Base-by-base conservation (phyloP, 257 asterid species). In the Eucommia ulmoides region DNA sequence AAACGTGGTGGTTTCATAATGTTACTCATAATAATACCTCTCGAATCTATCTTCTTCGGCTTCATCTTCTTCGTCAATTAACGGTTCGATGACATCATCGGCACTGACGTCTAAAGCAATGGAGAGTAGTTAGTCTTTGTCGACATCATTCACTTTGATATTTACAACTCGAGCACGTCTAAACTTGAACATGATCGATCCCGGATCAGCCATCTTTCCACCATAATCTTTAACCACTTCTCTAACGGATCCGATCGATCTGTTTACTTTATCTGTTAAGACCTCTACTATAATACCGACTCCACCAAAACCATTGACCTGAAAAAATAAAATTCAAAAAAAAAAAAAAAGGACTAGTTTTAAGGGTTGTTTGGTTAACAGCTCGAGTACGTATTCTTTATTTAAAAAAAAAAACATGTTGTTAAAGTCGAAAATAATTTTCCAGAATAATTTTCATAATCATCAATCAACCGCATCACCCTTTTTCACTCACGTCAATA, bases 231-330 rank as follows among this genome's bases (percentile, higher is more conserved):
- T 88, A 64, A 71, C 74, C 18, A 74, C 94, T 50, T 63, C 86
- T 58, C 97, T 78, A 67, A 84, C 71, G 47, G 60, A 70, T 17
- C 84, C 87, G 59, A 88, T 80, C 0, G 97, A 74, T 72, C 95
- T 78, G 62, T 69, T 80, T 62, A 82, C 74, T 68, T 84, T 82
- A 73, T 88, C 95, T 0, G 97, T 88, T 60, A 78, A 70, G 48
- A 78, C 97, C 63, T 84, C 84, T 57, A 82, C 74, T 23, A 88
- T 58, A 67, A 88, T 82, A 50, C 96, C 97, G 21, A 76, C 96
- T 65, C 96, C 94, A 49, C 96, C 96, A 65, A 70, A 84, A 42
- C 97, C 97, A 80, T 88, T 82, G 20, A 84, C 71, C 95, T 88
- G 74, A 42, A 50, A 41, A 54, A n/a, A n/a, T n/a, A n/a, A n/a